Percentiles rank a stretch among this genome's conserved stretches.
These are phyloP conservation scores for Apiospora malaysiana DNA, from an alignment of 2,329 filamentous ascomycete species.

Conservation along the genomic window DNA sequence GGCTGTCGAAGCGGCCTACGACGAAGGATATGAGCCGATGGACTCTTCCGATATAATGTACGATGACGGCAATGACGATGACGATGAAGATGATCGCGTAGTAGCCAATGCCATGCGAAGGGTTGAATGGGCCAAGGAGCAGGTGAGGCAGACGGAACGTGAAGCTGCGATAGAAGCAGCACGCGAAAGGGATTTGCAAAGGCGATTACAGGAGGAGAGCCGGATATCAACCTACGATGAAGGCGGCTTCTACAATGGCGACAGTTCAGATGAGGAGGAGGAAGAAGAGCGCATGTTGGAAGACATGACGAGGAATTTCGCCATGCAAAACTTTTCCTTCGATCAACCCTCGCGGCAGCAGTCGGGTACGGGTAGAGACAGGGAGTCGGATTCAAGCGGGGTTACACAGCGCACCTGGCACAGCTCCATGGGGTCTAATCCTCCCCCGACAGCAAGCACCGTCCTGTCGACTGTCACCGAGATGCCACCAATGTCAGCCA, in stretches of 20 bases:
- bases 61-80: slow-evolving; percentile 43
- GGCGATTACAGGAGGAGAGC: slow-evolving; percentile 44
- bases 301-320: slow-evolving; percentile 84
- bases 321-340: slow-evolving; percentile 83
- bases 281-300: slow-evolving; percentile 81
- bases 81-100: slow-evolving; percentile 40
- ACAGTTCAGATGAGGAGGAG: slow-evolving; percentile 72
- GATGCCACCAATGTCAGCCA: slow-evolving; percentile 38
- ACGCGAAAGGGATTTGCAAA: slow-evolving; percentile 62
- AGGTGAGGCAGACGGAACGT: slow-evolving; percentile 74
- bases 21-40: slow-evolving; percentile 84
- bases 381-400: slow-evolving; percentile 83
- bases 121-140: slow-evolving; percentile 78
- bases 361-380: slow-evolving; percentile 67
- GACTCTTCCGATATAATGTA: slow-evolving; percentile 51
- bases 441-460: slow-evolving; percentile 70
- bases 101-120: slow-evolving; percentile 65
- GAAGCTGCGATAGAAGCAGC: slow-evolving; percentile 69
- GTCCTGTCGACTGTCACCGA: slow-evolving; percentile 77
- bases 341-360: slow-evolving; percentile 64
- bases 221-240: slow-evolving; percentile 37
- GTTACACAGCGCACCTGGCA: slow-evolving; percentile 82
- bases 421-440: slow-evolving; percentile 76
- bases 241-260: slow-evolving; percentile 68
- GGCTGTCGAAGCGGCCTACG: slow-evolving; percentile 94